Base-by-base conservation (phyloP, 257 asterid species). In the Przewalskia tangutica region DNA sequence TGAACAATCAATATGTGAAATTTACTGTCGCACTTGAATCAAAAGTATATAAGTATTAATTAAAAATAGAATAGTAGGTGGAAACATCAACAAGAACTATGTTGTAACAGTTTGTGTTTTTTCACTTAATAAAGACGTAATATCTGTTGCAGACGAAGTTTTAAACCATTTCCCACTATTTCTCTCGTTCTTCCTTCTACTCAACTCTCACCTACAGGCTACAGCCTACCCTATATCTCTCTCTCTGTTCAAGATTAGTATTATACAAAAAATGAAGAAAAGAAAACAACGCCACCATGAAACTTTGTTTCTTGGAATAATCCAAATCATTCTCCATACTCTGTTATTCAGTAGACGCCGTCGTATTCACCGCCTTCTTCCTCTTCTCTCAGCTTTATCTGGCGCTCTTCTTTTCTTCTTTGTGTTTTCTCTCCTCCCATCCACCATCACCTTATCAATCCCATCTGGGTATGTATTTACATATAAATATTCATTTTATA, bases 341-440 rank as follows among this genome's bases (percentile, higher is more conserved):
- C 44, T 90, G 11, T 63, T 89, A 34, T 76, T 83, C 85, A 89
- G 85, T 40, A 91, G 89, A 40, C 93, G 89, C 59, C 92, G 89
- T 58, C 89, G 83, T 63, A 54, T 85, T 82, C 87, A 77, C 46
- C 90, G 62, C 58, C 76, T 89, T 62, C 84, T 87, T 20, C 93
- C 92, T 6, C 81, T 89, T 10, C 51, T 87, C 48, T 84, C 91
- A 56, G 89, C 91, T 44, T n/a, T 85, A 82, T 80, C 88, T 27
- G 92, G 80, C 10, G 84, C 85, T 11, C 64, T 89, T 16, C 88
- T 93, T 46, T 83, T 88, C 11, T 84, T 90, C 0, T 84, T 89
- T 56, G 89, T 91, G 7, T 8, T 85, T n/a, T 90, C 54, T 84
- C 90, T 16, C 93, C 95, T 60, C 88, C 93, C 4, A 38, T 81